Evolutionary conservation across 2,329 filamentous ascomycete genomes (phyloP).

Genomic region (Phaeosphaeriaceae sp.): DNA sequence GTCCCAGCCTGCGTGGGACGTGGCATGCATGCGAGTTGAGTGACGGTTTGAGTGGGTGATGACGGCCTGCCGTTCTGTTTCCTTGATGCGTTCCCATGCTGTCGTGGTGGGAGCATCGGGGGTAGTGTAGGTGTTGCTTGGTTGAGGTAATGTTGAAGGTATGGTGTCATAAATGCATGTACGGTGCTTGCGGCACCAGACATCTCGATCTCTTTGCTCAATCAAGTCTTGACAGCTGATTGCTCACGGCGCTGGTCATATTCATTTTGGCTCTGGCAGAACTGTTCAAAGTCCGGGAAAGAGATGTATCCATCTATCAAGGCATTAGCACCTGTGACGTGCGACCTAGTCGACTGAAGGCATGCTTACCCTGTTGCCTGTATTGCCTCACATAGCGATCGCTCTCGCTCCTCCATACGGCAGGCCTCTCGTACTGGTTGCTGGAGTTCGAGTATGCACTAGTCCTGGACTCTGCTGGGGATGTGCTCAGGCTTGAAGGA

Average conservation of each 20-base stretch:
- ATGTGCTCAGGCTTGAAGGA: constrained; percentile 38
- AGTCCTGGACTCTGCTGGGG: constrained; percentile 32
- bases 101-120: too few relatives aligned
- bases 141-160: neutral
- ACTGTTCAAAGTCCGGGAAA: constrained; percentile 76
- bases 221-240: constrained; percentile 44
- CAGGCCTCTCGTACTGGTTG: constrained; percentile 39
- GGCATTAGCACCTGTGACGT: constrained; percentile 25
- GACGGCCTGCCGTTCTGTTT: neutral
- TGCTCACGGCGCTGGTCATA: constrained; percentile 41
- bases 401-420: constrained; percentile 46
- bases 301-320: constrained; percentile 68
- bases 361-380: constrained; percentile 46
- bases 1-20: neutral
- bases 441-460: constrained; percentile 24
- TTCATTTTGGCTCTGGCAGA: constrained; percentile 51
- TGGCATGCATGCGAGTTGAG: neutral
- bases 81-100: neutral
- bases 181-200: neutral
- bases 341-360: constrained; percentile 20
- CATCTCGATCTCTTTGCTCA: neutral
- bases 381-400: constrained; percentile 47
- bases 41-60: neutral
- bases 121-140: too few relatives aligned
- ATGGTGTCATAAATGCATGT: neutral